phyloP scores from a whole-genome alignment of 805 yeast genomes.

The Ogataea henricii region DNA sequence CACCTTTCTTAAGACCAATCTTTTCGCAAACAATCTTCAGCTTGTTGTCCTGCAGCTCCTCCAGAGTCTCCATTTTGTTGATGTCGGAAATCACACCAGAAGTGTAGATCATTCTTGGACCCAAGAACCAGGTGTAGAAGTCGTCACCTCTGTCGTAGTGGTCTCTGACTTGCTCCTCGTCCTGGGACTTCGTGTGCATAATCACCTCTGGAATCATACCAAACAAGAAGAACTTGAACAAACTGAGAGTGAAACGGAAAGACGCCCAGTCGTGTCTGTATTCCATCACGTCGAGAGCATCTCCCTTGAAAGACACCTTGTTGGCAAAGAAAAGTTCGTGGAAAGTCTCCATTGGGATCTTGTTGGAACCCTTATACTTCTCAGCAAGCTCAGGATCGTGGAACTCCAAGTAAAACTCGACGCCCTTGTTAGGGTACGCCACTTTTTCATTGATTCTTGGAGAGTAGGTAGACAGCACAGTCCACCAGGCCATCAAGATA shows the following conservation, averaged over 20 bases:
- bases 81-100: constrained; percentile 81
- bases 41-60: constrained; percentile 86
- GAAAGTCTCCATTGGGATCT: constrained; percentile 92
- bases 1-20: constrained; percentile 72
- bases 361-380: constrained; percentile 69
- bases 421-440: constrained; percentile 72
- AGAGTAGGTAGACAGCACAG: constrained; percentile 69
- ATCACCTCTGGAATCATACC: constrained; percentile 94
- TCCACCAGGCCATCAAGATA: constrained; percentile 81
- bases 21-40: constrained; percentile 85
- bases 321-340: constrained; percentile 82
- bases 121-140: constrained; percentile 90
- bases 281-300: constrained; percentile 79
- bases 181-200: constrained; percentile 89
- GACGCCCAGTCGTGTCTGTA: constrained; percentile 90
- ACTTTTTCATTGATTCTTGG: constrained; percentile 83
- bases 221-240: constrained; percentile 77
- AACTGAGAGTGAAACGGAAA: constrained; percentile 72
- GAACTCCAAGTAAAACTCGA: constrained; percentile 78
- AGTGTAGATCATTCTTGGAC: constrained; percentile 93
- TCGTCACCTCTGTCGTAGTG: constrained; percentile 97
- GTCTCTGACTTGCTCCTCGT: constrained; percentile 94
- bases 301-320: constrained; percentile 86
- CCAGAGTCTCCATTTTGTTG: constrained; percentile 69
- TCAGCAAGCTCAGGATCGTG: constrained; percentile 69